Conservation (phyloP, 2,329 filamentous ascomycete genomes). For the Penicillium sp. region DNA sequence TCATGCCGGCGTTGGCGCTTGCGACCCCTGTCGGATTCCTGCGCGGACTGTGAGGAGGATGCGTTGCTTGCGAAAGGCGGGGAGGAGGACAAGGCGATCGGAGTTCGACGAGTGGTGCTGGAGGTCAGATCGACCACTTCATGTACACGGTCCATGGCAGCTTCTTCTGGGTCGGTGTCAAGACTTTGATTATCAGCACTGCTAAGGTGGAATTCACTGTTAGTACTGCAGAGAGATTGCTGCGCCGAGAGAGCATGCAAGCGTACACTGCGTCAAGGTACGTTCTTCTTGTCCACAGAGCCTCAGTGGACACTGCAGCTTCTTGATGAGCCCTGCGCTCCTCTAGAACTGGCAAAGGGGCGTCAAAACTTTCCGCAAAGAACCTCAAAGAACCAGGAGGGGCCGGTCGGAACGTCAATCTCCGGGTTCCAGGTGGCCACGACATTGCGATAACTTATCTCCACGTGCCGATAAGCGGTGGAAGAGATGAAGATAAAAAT, state of each 20-base stretch:
- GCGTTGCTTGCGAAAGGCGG: neutral
- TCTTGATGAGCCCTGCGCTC: neutral
- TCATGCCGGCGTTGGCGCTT: conserved; percentile 18
- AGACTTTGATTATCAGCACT: neutral
- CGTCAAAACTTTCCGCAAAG: no score
- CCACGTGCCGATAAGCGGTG: neutral
- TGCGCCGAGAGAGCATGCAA: neutral
- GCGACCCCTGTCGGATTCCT: conserved; percentile 1
- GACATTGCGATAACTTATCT: neutral
- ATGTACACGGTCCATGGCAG: neutral
- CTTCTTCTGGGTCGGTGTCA: neutral
- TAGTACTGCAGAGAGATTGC: neutral
- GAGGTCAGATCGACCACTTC: conserved; percentile 7
- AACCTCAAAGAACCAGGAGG: neutral
- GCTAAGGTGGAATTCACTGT: neutral
- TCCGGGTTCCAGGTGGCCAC: neutral
- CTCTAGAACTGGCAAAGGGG: neutral
- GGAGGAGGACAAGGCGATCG: neutral
- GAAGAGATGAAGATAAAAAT: neutral
- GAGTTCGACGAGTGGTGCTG: neutral
- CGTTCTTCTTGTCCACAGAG: neutral
- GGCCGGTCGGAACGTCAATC: neutral
- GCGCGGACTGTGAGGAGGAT: neutral
- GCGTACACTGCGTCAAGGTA: neutral
- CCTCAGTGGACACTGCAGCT: neutral